Percentiles rank a stretch among this genome's conserved stretches.
Evolutionary conservation across 139 green algal species (phyloP).

Genomic region (Tetratostichococcus sp.): DNA sequence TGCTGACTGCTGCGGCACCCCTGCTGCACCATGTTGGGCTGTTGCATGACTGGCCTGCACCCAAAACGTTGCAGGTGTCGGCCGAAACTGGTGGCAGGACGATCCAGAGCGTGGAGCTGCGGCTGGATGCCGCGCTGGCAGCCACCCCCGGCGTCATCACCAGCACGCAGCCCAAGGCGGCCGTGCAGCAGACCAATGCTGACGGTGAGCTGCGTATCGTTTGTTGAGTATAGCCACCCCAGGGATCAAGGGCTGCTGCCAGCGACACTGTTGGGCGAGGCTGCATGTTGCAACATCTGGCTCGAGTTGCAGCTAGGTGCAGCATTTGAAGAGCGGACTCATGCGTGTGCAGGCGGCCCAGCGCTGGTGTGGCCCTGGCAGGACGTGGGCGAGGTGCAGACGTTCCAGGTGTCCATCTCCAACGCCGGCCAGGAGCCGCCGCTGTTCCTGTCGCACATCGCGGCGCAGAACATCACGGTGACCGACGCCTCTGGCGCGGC

Average conservation of each 20-base stretch:
- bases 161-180: neutral
- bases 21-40: too few relatives aligned
- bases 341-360: neutral
- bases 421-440: neutral
- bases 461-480: neutral
- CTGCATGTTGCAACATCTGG: too few relatives aligned
- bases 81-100: too few relatives aligned
- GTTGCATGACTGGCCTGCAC: too few relatives aligned
- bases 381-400: neutral
- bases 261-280: too few relatives aligned
- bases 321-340: too few relatives aligned
- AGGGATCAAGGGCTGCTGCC: too few relatives aligned
- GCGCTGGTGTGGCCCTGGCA: neutral
- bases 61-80: neutral
- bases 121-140: neutral
- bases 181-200: neutral
- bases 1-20: too few relatives aligned
- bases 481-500: neutral
- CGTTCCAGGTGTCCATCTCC: neutral
- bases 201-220: neutral
- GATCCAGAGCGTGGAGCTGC: neutral
- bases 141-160: neutral
- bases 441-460: constrained; percentile 1
- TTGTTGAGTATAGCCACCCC: too few relatives aligned
- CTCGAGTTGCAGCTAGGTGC: too few relatives aligned